Evolutionary conservation across 164 flowering plant species (phyloP).

Genomic region (Magnolia changhungtana): DNA sequence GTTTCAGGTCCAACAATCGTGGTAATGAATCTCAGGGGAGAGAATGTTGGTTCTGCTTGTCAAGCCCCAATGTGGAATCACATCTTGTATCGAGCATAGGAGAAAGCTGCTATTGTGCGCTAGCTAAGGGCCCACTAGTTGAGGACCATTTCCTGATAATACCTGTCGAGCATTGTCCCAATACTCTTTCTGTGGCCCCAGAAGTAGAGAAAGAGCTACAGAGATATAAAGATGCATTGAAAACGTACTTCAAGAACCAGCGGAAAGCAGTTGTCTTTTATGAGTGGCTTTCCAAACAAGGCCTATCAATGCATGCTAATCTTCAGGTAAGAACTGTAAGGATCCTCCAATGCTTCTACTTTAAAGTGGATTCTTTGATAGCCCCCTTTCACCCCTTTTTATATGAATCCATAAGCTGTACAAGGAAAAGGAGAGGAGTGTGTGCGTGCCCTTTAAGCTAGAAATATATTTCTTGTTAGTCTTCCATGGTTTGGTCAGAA

Average conservation of each 20-base stretch:
- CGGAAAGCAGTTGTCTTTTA: conserved; percentile 74
- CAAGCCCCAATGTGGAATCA: conserved; percentile 83
- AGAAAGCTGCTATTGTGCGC: conserved; percentile 74
- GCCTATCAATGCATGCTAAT: conserved; percentile 69
- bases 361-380: background rate
- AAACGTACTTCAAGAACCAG: conserved; percentile 54
- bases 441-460: no score
- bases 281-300: conserved; percentile 68
- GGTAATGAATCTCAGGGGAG: conserved; percentile 7
- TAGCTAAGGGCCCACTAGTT: conserved; percentile 87
- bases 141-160: conserved; percentile 72
- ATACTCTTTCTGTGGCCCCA: conserved; percentile 48
- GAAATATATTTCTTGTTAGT: no score
- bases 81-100: conserved; percentile 79
- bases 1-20: conserved; percentile 61
- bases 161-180: conserved; percentile 78
- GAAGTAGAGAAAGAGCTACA: conserved; percentile 58
- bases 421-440: background rate
- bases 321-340: conserved; percentile 62
- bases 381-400: background rate
- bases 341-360: background rate
- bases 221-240: conserved; percentile 55
- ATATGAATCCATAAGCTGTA: background rate
- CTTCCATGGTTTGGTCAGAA: no score
- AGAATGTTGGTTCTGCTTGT: conserved; percentile 95